Conservation (phyloP, 2,329 filamentous ascomycete species). For the Apiospora malaysiana region DNA sequence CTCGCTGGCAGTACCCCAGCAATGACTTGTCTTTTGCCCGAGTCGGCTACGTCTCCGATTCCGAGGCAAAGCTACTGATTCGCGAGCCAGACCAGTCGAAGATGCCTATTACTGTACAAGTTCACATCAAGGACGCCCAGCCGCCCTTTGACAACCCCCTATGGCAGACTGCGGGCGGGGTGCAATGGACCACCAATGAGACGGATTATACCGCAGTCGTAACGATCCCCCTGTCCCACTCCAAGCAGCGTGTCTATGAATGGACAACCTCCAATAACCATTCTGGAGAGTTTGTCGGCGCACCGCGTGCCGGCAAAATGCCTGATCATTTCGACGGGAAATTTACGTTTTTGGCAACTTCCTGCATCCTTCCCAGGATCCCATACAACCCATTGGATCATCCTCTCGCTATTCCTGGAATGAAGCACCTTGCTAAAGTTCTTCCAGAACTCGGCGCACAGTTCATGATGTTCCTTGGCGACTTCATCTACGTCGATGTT, state of each 20-base stretch:
- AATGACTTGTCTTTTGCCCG: slow-evolving; percentile 84
- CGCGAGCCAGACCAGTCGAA: slow-evolving; percentile 79
- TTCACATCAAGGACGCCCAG: slow-evolving; percentile 59
- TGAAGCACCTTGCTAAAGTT: slow-evolving; percentile 76
- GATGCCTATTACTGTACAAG: slow-evolving; percentile 77
- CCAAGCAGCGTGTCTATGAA: slow-evolving; percentile 77
- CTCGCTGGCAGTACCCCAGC: slow-evolving; percentile 70
- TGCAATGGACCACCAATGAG: slow-evolving; percentile 71
- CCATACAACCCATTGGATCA: slow-evolving; percentile 88
- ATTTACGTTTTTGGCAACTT: slow-evolving; percentile 91
- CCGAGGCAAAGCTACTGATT: slow-evolving; percentile 79
- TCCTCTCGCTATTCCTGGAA: slow-evolving; percentile 79
- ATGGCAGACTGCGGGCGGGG: slow-evolving; percentile 71
- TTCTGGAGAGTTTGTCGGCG: slow-evolving; percentile 79
- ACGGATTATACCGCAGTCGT: slow-evolving; percentile 84
- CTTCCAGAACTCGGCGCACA: slow-evolving; percentile 76
- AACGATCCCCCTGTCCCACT: slow-evolving; percentile 66
- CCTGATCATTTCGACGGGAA: slow-evolving; percentile 66
- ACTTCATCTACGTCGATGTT: slow-evolving; percentile 92
- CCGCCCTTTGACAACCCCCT: slow-evolving; percentile 59
- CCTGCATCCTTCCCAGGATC: slow-evolving; percentile 89
- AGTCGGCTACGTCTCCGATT: slow-evolving; percentile 84
- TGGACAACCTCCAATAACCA: slow-evolving; percentile 89
- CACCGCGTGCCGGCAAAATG: slow-evolving; percentile 71
- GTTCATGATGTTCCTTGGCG: slow-evolving; percentile 82